Percentiles rank a stretch among this genome's conserved stretches.
Evolutionary conservation across 768 basidiomycete species (phyloP).

Genomic region (Leucosporidium yakuticum): DNA sequence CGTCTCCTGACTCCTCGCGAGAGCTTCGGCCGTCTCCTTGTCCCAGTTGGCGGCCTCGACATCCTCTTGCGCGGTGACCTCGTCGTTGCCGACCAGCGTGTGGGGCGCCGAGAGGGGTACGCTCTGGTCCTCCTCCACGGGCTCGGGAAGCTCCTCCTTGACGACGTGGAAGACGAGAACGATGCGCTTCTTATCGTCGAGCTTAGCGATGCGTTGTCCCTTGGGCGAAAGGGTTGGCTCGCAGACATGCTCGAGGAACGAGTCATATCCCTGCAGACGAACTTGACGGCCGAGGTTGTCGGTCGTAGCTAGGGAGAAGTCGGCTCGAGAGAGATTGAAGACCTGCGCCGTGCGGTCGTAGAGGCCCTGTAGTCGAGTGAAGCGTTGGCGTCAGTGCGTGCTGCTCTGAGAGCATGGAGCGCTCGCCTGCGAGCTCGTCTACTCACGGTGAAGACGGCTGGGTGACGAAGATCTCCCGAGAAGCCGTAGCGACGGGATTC

Average conservation of each 20-base stretch:
- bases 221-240: neutral
- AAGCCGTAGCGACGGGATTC: constrained; percentile 26
- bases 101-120: neutral
- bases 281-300: constrained; percentile 11
- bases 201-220: constrained; percentile 1
- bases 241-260: constrained; percentile 22
- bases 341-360: constrained; percentile 28
- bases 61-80: neutral
- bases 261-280: constrained; percentile 12
- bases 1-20: neutral
- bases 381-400: neutral
- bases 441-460: constrained; percentile 21
- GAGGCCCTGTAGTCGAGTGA: constrained; percentile 20
- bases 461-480: constrained; percentile 9
- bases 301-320: constrained; percentile 18
- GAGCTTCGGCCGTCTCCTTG: neutral
- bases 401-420: neutral
- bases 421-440: neutral
- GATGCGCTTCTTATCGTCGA: constrained; percentile 30
- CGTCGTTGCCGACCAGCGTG: neutral
- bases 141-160: neutral
- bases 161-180: constrained; percentile 29
- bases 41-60: neutral
- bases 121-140: neutral
- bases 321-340: constrained; percentile 5